Base-by-base conservation (phyloP, 495 filamentous ascomycete genomes). In the Lasiosphaeria ovina region DNA sequence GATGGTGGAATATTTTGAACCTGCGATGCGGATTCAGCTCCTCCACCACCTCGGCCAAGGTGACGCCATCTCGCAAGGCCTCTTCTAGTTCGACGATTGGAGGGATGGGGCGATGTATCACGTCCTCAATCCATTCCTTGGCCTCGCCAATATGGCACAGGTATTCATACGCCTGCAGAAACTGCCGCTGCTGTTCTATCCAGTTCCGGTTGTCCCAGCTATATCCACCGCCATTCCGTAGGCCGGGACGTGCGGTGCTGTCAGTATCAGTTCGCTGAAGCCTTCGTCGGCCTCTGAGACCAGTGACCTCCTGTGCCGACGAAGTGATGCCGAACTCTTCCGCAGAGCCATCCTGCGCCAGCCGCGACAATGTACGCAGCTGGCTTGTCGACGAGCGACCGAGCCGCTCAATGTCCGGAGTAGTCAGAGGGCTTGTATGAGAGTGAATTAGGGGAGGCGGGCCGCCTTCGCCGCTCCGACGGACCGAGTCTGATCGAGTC, bases 111-210 rank as follows among this genome's bases (percentile, higher is more conserved):
- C 91, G 84, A 57, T 95, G 84, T 51, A 97, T 93, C 34, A 97
- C 85, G 66, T 93, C 92, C 73, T 98, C 94, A 49, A 99, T 95
- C 95, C 95, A 99, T 72, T 98, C 92, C 71, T 98, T 98, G 51
- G 95, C 95, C 80, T 99, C 95, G 65, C 95, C 95, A 68, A 99
- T 98, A 69, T 99, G 95, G 68, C 95, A 99, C 45, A 99, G 85
- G 69, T 99, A 99, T 72, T 99, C 95, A 69, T 99, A 99, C 9
- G 95, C 95, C 73, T 96, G 92, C 38, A 98, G 77, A 69, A 96
- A 98, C 69, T 98, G 92, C 53, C 95, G 83, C 71, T 97, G 91
- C 70, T 94, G 92, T 72, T 99, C 95, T 93, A 99, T 98, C 95
- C 94, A 98, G 67, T 91, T 96, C 48, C 90, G 85, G 16, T 87